Conservation (phyloP, 2,329 filamentous ascomycete genomes). For the Bertia moriformis region DNA sequence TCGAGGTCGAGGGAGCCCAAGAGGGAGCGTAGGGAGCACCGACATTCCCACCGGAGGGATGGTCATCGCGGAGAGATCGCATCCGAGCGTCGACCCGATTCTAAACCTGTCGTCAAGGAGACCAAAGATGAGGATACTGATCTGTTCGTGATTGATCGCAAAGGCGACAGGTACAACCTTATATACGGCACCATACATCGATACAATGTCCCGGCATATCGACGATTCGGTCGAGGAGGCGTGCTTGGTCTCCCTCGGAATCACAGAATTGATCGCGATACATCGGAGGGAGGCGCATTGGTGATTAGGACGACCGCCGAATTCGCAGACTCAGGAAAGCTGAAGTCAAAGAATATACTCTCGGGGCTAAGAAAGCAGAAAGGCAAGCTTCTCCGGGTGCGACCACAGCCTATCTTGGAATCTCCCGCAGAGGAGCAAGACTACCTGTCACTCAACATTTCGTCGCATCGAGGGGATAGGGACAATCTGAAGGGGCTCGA, state of each 20-base stretch:
- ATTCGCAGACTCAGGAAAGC: background rate
- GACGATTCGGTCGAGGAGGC: constrained; percentile 30
- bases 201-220: constrained; percentile 35
- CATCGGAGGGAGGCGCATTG: constrained; percentile 1
- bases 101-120: background rate
- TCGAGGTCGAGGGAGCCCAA: background rate
- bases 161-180: constrained; percentile 36
- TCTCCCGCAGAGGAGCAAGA: background rate
- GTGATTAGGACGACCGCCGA: background rate
- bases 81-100: background rate
- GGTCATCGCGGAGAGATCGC: background rate
- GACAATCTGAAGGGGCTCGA: constrained; percentile 16
- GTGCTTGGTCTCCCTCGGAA: constrained; percentile 29
- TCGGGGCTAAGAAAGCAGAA: background rate
- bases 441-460: background rate
- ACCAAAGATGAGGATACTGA: background rate
- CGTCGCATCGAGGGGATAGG: background rate
- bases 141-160: constrained; percentile 28
- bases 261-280: constrained; percentile 32
- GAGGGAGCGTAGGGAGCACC: background rate
- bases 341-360: background rate
- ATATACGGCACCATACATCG: constrained; percentile 35
- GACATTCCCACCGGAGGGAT: background rate
- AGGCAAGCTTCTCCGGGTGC: background rate
- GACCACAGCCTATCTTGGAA: background rate